A percentile compares a stretch with the other conserved stretches of the same genome.
Evolutionary conservation across 176 grass and related monocot genomes (phyloP).

Genomic region (Aegilops bicornis): DNA sequence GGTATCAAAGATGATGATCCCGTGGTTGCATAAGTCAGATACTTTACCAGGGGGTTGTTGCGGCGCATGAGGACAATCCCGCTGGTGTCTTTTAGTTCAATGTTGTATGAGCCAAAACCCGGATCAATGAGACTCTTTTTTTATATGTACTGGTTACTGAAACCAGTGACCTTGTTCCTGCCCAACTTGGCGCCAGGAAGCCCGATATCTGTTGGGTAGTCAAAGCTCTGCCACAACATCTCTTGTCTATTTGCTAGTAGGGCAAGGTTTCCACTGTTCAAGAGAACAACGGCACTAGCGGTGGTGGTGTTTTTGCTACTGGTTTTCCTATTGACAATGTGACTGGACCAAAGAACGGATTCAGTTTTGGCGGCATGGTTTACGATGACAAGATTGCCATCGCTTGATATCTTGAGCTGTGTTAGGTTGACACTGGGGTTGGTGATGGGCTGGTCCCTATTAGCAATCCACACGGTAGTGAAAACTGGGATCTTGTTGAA

Average conservation of each 20-base stretch:
- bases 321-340: not conserved
- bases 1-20: too few relatives aligned
- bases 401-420: slow-evolving; percentile 16
- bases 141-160: not conserved
- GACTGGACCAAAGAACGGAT: not conserved
- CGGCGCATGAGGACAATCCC: not conserved
- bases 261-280: not conserved
- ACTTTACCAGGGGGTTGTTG: slow-evolving; percentile 6
- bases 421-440: not conserved
- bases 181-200: slow-evolving; percentile 8
- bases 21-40: too few relatives aligned
- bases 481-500: not conserved
- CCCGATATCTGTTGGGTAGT: not conserved
- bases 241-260: not conserved
- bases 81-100: not conserved
- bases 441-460: slow-evolving; percentile 6
- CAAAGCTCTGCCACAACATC: slow-evolving; percentile 1
- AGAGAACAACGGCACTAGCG: not conserved
- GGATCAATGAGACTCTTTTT: not conserved
- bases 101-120: not conserved
- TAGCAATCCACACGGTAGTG: not conserved
- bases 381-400: slow-evolving; percentile 11
- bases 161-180: slow-evolving; percentile 1
- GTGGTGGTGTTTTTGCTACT: not conserved
- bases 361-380: not conserved